Conservation (phyloP, 305 asterid species). For the Ilex paraguariensis region DNA sequence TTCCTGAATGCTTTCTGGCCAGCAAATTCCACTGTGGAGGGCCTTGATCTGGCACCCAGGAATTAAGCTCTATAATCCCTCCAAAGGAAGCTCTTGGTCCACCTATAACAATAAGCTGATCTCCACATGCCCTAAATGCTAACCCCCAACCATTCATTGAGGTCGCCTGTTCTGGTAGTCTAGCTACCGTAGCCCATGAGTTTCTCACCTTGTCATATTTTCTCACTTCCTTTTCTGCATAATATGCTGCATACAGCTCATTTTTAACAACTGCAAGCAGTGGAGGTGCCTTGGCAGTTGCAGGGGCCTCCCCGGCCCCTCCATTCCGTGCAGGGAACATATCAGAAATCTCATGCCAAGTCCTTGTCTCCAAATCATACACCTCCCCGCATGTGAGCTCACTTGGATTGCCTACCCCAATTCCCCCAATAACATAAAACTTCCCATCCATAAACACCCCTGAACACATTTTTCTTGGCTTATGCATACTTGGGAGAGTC, state of each 20-base stretch:
- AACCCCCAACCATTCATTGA: slow-evolving; percentile 6
- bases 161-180: slow-evolving; percentile 1
- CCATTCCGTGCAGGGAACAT: slow-evolving; percentile 63
- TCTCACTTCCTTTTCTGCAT: slow-evolving; percentile 1
- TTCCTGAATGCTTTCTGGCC: slow-evolving; percentile 2
- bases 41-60: slow-evolving; percentile 3
- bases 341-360: slow-evolving; percentile 64
- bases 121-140: slow-evolving; percentile 5
- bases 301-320: slow-evolving; percentile 35
- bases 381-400: slow-evolving; percentile 67
- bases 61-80: slow-evolving; percentile 3
- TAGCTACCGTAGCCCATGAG: not conserved
- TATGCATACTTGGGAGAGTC: slow-evolving; percentile 55
- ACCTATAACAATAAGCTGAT: slow-evolving; percentile 7
- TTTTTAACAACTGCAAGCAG: slow-evolving; percentile 73
- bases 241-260: slow-evolving; percentile 53
- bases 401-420: slow-evolving; percentile 27
- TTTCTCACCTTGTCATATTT: slow-evolving; percentile 1
- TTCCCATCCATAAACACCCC: slow-evolving; percentile 81
- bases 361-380: slow-evolving; percentile 40
- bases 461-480: slow-evolving; percentile 66
- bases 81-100: slow-evolving; percentile 7
- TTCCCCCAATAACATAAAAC: slow-evolving; percentile 66
- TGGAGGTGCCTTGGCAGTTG: slow-evolving; percentile 73
- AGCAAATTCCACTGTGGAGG: slow-evolving; percentile 7